Base-by-base conservation (phyloP, 768 basidiomycete genomes). In the Phaeolepiota aurea region DNA sequence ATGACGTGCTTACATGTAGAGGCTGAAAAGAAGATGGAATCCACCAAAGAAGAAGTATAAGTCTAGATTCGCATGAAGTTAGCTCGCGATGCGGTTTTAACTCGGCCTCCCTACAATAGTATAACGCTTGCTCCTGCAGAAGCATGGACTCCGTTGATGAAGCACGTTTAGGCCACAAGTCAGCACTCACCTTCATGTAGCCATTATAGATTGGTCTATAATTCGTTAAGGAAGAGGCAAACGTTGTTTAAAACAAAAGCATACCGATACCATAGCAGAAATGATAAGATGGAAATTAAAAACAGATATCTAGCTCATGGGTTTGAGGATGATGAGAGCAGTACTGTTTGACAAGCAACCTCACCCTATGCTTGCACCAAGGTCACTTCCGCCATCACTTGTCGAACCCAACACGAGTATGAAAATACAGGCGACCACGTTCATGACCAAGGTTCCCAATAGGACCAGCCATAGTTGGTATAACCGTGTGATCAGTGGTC, bases 401-500 rank as follows among this genome's bases (percentile, higher is more conserved):
- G 25, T 61, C 36, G 77, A 74, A 42, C 92, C 92, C 4, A 82
- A 71, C 35, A 87, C 66, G 49, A 97, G 76, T 48, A 97, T 69
- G 54, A 87, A 75, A 54, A 98, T 82, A 58, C 87, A 93, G 19
- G 87, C 86, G 39, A 97, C 69, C 67, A 96, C 74, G 68, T 99
- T 99, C 55, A 97, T 47, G 54, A 93, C 59, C 38, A 98, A 69
- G 4, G 91, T 92, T 28, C 63, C 74, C 16, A 81, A 53, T 16
- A 99, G 83, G 47, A 91, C 79, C 32, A 98, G 81, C 96, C 96
- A 99, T 52, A 98, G 74, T 54, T 89, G 82, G 57, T 87, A 98
- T 45, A 99, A 64, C 25, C 89, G 79, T 36, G 82, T 84, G 49
- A 97, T 83, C 46, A 91, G 76, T 3, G 77, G 70, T 46, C 78